Percentiles rank a stretch among this genome's conserved stretches.
Conservation (phyloP, 345 rosid genomes). For the Ceriops tagal region DNA sequence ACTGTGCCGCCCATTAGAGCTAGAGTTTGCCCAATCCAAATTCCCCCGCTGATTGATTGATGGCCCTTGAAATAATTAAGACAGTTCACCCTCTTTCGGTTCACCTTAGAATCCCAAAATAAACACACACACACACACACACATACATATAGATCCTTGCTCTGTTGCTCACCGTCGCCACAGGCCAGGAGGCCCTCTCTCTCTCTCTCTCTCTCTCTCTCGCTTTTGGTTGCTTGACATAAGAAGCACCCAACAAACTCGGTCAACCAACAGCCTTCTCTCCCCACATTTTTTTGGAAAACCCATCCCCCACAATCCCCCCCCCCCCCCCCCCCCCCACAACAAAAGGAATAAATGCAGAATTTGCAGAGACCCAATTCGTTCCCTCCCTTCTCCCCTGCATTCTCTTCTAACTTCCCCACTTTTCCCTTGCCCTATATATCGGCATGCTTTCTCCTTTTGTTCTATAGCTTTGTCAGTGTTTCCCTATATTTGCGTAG, state of each 20-base stretch:
- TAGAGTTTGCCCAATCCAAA: too few species aligned
- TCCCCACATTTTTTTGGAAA: background rate
- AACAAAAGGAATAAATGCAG: background rate
- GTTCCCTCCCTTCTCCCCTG: background rate
- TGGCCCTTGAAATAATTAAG: too few species aligned
- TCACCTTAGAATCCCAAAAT: too few species aligned
- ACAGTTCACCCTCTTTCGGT: too few species aligned
- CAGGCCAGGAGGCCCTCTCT: too few species aligned
- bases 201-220: background rate
- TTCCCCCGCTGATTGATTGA: too few species aligned
- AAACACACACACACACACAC: too few species aligned
- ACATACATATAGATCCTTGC: too few species aligned
- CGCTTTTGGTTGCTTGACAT: background rate
- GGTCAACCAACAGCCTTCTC: conserved; percentile 9
- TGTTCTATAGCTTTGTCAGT: conserved; percentile 21
- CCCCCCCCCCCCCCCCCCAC: too few species aligned
- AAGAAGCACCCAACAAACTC: conserved; percentile 12
- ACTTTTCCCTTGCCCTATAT: background rate
- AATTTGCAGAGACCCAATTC: background rate
- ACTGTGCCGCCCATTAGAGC: too few species aligned
- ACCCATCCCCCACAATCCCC: background rate
- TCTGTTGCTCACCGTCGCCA: too few species aligned
- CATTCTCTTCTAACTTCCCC: conserved; percentile 12
- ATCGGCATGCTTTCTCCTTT: background rate
- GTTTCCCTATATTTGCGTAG: conserved; percentile 19